Conservation (phyloP, 768 basidiomycete genomes). For the Psilocybe cubensis region DNA sequence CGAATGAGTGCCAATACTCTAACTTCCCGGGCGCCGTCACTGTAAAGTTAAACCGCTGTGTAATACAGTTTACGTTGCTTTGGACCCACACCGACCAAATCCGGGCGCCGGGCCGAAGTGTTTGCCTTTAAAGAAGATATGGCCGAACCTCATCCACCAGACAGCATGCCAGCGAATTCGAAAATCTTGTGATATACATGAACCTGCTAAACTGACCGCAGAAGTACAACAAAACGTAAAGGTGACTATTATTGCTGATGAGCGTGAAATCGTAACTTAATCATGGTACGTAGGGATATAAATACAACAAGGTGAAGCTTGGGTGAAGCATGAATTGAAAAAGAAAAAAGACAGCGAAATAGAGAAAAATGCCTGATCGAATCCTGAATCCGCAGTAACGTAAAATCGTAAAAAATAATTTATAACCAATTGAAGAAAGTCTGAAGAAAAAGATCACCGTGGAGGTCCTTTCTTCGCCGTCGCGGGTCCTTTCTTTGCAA, state of each 20-base stretch:
- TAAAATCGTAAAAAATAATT: slow-evolving; percentile 1
- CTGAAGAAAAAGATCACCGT: neutral
- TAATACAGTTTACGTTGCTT: no score
- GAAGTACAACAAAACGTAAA: no score
- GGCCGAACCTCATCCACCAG: no score
- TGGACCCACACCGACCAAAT: no score
- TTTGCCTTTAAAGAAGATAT: no score
- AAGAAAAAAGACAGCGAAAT: neutral
- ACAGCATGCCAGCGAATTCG: no score
- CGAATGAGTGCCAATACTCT: no score
- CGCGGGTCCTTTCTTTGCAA: slow-evolving; percentile 4
- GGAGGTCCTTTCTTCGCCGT: slow-evolving; percentile 9
- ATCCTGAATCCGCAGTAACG: neutral
- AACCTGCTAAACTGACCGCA: no score
- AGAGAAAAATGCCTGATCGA: neutral
- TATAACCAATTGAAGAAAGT: neutral
- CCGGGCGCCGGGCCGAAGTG: no score
- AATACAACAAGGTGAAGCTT: neutral
- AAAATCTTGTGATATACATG: no score
- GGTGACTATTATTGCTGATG: neutral
- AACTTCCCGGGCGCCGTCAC: no score
- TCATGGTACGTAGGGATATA: neutral
- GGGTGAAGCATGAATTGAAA: neutral
- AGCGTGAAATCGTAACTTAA: neutral
- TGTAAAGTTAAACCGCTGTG: no score